Evolutionary conservation across 352 stramenopile species (phyloP), one percentile per base, ranked within the genome.

Genomic region (Phytopythium helicoides): DNA sequence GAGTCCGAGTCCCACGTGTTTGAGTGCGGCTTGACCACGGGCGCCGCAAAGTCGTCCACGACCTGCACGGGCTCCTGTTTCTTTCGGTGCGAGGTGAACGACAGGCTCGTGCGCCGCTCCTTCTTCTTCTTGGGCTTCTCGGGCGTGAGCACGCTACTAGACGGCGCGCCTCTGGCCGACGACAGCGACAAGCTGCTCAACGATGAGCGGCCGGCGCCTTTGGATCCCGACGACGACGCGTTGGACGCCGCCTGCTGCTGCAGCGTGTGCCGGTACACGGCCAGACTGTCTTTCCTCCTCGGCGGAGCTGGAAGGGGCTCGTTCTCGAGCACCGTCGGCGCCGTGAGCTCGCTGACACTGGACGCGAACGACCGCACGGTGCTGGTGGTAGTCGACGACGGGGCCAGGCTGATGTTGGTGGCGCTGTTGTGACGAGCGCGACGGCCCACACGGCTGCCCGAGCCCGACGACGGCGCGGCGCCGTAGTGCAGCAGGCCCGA

Each of bases 1-100:
- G 69, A 81, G 69, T 90, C 80, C 35, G 75, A 88, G 57, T 82
- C 67, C 76, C 70, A 87, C 26, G 69, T 76, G n/a, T 58, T 57
- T 41, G 73, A 42, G 25, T 77, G 69, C 10, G 73, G 62, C 61
- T 75, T 58, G 50, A 81, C 78, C 12, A 80, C 62, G 42, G 73
- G 71, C 23, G 65, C 81, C 39, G 76, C 61, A 5, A 84, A 63
- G 21, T 83, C 73, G 31, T 78, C 66, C 12, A 66, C 66, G 53
- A 71, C 67, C n/a, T 61, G 69, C 26, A 58, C 62, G n/a, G 59
- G 49, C 19, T 38, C 45, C 37, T 54, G 36, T 28, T 73, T 56
- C 21, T 64, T 68, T 23, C 62, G 68, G 26, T 42, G 49, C n/a
- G 68, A 73, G 15, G 62, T 74, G 47, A 81, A 84, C n/a, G 59